A percentile compares a stretch with the other conserved stretches of the same genome.
Evolutionary conservation across 2,329 filamentous ascomycete species (phyloP).

Genomic region (Microsporum audouinii): DNA sequence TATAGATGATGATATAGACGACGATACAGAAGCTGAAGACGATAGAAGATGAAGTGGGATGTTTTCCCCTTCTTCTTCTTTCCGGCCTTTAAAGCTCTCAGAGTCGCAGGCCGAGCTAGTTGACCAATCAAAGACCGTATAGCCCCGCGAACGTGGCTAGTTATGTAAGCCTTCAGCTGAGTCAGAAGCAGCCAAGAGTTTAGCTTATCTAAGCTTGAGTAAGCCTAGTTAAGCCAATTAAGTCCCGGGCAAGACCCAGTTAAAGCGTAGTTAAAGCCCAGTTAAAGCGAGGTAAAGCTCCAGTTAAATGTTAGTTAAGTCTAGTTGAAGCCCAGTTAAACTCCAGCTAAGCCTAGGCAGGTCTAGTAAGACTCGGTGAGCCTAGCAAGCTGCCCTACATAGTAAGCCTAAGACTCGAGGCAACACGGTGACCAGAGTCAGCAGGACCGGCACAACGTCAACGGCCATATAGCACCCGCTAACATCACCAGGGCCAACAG

Average conservation of each 20-base stretch:
- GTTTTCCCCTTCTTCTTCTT: neutral
- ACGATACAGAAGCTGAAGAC: neutral
- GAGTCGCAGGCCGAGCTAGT: neutral
- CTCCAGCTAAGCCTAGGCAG: neutral
- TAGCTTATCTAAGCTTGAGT: no score
- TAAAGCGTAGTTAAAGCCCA: neutral
- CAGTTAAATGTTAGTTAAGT: neutral
- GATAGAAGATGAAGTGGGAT: neutral
- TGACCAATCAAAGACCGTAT: slow-evolving; percentile 26
- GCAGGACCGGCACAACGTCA: no score
- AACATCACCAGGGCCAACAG: neutral
- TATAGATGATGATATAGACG: neutral
- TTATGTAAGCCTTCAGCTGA: neutral
- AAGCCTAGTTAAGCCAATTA: no score
- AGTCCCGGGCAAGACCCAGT: no score
- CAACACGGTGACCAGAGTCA: no score
- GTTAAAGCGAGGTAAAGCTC: neutral
- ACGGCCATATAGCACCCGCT: neutral
- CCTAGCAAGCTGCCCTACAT: neutral
- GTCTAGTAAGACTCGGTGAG: neutral
- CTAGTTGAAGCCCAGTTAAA: neutral
- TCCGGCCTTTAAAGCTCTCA: neutral
- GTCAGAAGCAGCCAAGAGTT: no score
- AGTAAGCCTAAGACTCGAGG: neutral
- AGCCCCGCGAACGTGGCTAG: slow-evolving; percentile 17